Base-by-base conservation (phyloP, 768 basidiomycete species). In the Leccinellum albellum region DNA sequence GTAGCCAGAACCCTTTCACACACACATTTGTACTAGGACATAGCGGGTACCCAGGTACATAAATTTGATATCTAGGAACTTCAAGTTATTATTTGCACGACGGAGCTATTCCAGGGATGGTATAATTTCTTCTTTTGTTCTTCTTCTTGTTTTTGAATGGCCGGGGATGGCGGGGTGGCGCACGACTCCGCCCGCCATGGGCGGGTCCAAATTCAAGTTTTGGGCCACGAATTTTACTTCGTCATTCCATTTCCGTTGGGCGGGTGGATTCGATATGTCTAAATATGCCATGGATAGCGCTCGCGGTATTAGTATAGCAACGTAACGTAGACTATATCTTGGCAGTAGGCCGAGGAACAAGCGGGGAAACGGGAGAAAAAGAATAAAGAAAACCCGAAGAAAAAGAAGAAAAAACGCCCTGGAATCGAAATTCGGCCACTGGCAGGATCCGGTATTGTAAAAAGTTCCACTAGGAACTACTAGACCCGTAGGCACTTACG, bases 1-100 rank as follows among this genome's bases (percentile, higher is more conserved):
- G 58, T 59, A 5, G 29, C n/a, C 32, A 32, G 33, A 35, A 53
- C 8, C 51, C 23, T 17, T 48, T 60, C 47, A 60, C 59, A 55
- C 37, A 10, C n/a, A 5, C 37, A 20, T 40, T 40, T 40, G n/a
- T 37, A 17, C 37, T 40, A 35, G 15, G 14, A 17, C 33, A 35
- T 37, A 17, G 35, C 35, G 15, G 17, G 5, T 40, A 15, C 17
- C 35, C 35, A 37, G 40, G n/a, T 40, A 40, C 40, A 40, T n/a
- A n/a, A n/a, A n/a, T 40, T 20, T 37, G 37, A 37, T 37, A 37
- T 37, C 37, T 37, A n/a, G 37, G 37, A 37, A 37, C 35, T n/a
- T 20, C 9, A 17, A 40, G 37, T 20, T 40, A 40, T 40, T 40
- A n/a, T 40, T 40, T 40, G n/a, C 35, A 37, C 37, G 37, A 40